Base-by-base conservation (phyloP, 768 basidiomycete genomes). In the Russula virescens region DNA sequence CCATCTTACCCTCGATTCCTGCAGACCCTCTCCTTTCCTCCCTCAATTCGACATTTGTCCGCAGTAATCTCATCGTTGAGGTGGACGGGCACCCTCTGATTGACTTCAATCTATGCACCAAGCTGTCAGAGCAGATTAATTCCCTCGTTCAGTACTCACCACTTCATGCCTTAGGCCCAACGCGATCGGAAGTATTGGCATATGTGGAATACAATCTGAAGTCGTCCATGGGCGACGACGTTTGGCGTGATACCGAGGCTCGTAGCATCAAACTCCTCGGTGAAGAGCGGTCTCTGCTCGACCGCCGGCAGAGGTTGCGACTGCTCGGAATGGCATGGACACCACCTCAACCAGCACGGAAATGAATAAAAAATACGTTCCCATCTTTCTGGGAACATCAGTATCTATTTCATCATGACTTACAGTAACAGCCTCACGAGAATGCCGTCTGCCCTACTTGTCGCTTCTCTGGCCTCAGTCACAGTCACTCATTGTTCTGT, bases 171-270 rank as follows among this genome's bases (percentile, higher is more conserved):
- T 38, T 47, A 3, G 25, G 28, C 31, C 28, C 28, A 18, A 10
- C 31, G 21, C 63, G 47, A 25, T 46, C 23, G 16, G 58, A 43
- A 1, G 31, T 64, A 31, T 38, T 64, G 40, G 52, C 28, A 18
- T 28, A 48, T 11, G 50, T 64, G 5, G 63, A 64, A 54, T 50
- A 45, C 38, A 50, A 42, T 43, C 58, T 64, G 23, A 55, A 55
- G 63, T 28, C 31, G 11, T 19, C n/a, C 19, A 11, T 2, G 9
- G 10, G 21, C 14, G 46, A 40, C 21, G 1, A 31, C 21, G 9
- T 8, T 5, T 13, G 14, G 48, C 18, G 16, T 42, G 2, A 1
- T 4, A 16, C 16, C 23, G 23, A 60, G 8, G 31, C 9, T 34
- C 63, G 34, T 42, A 55, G 53, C 31, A 19, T 25, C 10, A 11